These are phyloP conservation scores for Rubroboletus pulcherrimus DNA, from an alignment of 768 basidiomycete species.

Conservation along the genomic window DNA sequence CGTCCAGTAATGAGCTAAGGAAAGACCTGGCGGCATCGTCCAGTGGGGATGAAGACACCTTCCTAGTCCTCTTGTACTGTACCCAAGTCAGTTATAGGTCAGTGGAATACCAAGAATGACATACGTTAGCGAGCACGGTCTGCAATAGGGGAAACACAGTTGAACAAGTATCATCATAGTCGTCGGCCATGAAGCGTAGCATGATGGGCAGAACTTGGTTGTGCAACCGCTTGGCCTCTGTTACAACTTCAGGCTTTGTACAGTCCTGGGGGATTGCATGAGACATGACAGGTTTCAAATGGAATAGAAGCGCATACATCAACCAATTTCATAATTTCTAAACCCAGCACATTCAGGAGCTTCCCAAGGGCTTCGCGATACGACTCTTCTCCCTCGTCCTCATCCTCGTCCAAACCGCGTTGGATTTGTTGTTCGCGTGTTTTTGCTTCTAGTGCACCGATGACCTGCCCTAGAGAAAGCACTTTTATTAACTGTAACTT, in stretches of 20 bases:
- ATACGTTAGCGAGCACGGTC: conserved; percentile 67
- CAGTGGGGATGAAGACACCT: conserved; percentile 56
- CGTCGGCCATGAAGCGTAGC: conserved; percentile 85
- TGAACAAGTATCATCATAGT: conserved; percentile 83
- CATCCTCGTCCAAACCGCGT: conserved; percentile 70
- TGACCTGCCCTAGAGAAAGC: conserved; percentile 76
- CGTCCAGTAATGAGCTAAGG: conserved; percentile 70
- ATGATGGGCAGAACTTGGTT: conserved; percentile 72
- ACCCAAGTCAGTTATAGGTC: conserved; percentile 3
- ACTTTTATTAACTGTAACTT: conserved; percentile 90
- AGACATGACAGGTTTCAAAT: neutral
- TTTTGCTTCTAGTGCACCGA: conserved; percentile 76
- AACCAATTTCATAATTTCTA: conserved; percentile 78
- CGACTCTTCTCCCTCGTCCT: conserved; percentile 84
- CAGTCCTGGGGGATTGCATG: conserved; percentile 45
- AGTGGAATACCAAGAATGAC: conserved; percentile 19
- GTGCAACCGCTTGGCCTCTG: conserved; percentile 63
- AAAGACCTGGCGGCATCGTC: conserved; percentile 72
- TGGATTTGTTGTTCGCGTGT: conserved; percentile 63
- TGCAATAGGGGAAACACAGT: conserved; percentile 82
- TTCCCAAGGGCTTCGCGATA: conserved; percentile 88
- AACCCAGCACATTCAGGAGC: conserved; percentile 74
- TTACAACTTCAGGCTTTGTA: conserved; percentile 52
- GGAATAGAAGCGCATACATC: conserved; percentile 48
- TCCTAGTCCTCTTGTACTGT: conserved; percentile 80